Evolutionary conservation across 768 basidiomycete genomes (phyloP), one percentile per base, ranked within the genome.

Genomic region (Sarcomyxa edulis): DNA sequence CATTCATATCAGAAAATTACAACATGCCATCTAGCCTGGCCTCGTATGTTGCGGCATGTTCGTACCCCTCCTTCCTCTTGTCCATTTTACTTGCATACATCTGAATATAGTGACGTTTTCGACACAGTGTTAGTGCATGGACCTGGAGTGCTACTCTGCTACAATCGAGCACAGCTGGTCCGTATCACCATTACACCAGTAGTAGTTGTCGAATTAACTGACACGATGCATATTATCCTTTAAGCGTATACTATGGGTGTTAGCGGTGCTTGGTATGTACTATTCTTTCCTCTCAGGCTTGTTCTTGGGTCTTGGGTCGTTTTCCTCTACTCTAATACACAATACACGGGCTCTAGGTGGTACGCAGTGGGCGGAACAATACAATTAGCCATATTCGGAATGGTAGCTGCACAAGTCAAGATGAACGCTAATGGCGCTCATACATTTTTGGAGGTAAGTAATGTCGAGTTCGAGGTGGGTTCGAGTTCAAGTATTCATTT

Each of bases 391-490:
- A 63, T 76, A 40, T 78, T 78, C 39, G 69, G 65, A 23, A 68
- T 71, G 60, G 52, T 75, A 4, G 74, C 74, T 21, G 68, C 72
- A 1, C 72, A 76, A 48, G 68, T 78, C 8, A 81, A 79, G 52
- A 68, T 67, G 62, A 78, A 78, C 35, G 77, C 76, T 0, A 75
- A 75, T 22, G 68, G 69, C 11, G 74, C 74, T 0, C 72, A 72
- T 45, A 81, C 76, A 0, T 78, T 75, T 47, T 56, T 76, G 18
- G 75, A 81, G 50, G 68, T 64, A 42, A 22, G 4, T 31, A 31
- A n/a, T 6, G 6, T 20, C n/a, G 23, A 19, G 2, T 9, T 16
- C 14, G 21, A n/a, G n/a, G n/a, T n/a, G n/a, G n/a, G n/a, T n/a
- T n/a, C n/a, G n/a, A n/a, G n/a, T n/a, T n/a, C n/a, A n/a, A n/a